Base-by-base conservation (phyloP, 345 rosid species). In the Cardiospermum halicacabum region DNA sequence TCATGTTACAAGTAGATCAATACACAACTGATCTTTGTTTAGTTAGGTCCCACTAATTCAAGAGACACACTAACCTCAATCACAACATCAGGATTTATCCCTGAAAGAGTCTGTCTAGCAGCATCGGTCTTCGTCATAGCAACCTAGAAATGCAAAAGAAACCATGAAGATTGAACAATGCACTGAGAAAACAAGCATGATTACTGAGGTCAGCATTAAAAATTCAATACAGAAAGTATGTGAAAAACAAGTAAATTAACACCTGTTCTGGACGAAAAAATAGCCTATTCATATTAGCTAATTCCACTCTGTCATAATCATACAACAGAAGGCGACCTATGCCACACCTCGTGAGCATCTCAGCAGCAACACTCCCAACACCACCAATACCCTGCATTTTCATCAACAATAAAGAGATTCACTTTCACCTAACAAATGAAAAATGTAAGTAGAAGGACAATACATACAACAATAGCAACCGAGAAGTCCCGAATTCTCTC, bases 61-160 rank as follows among this genome's bases (percentile, higher is more conserved):
- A 13, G 26, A 8, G 13, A 64, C 69, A 37, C 45, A 68, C 74
- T 39, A 56, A 76, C 98, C 81, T 93, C 96, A 50, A 93, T 94
- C 36, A 86, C 84, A 64, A 93, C 96, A 64, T 93, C 98, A 27
- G 96, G 98, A 67, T 90, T 93, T 69, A 93, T 90, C 61, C 88
- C 98, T 31, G 88, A 72, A 56, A 93, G 98, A 59, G 98, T 93
- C 75, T 93, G 98, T 71, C 88, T 91, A 72, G 98, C 97, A 69
- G 97, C 98, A 85, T 93, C 98, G 43, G 98, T 93, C 85, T 90
- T 93, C 71, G 97, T 88, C 98, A 93, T 90, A 58, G 97, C 97
- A 84, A 69, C 89, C 98, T 93, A 69, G 13, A 42, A 60, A 59
- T 65, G 58, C 54, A 40, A 53, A 56, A 13, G 58, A 58, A 48